Percentiles rank a stretch among this genome's conserved stretches.
Evolutionary conservation across 352 stramenopile genomes (phyloP).

Genomic region (Phytophthora idaei): DNA sequence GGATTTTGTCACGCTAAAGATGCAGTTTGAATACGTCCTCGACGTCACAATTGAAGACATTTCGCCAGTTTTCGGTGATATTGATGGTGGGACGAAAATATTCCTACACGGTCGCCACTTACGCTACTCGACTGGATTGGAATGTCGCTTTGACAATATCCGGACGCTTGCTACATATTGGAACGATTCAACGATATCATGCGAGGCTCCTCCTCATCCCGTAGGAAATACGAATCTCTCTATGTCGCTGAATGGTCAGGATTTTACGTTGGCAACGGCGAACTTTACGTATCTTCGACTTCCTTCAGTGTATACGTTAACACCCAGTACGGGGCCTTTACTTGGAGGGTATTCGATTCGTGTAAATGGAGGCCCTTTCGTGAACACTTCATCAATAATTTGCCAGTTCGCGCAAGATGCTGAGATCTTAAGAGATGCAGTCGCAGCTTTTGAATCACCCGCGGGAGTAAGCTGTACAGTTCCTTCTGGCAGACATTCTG

Average conservation of each 20-base stretch:
- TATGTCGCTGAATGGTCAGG: slow-evolving; percentile 71
- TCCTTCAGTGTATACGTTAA: slow-evolving; percentile 54
- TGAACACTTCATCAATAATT: slow-evolving; percentile 20
- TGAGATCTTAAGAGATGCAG: not conserved
- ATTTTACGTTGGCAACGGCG: slow-evolving; percentile 43
- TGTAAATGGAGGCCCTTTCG: slow-evolving; percentile 39
- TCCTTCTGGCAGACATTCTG: slow-evolving; percentile 17
- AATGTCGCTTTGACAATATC: slow-evolving; percentile 62
- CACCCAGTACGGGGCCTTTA: slow-evolving; percentile 38
- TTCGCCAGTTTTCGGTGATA: slow-evolving; percentile 45
- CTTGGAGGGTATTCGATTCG: slow-evolving; percentile 40
- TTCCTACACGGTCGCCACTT: slow-evolving; percentile 71
- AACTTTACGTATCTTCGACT: slow-evolving; percentile 58
- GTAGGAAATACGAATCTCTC: slow-evolving; percentile 39
- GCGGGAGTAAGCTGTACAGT: slow-evolving; percentile 30
- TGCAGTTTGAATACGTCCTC: slow-evolving; percentile 70
- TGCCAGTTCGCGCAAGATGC: slow-evolving; percentile 40
- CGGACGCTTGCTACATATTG: slow-evolving; percentile 58
- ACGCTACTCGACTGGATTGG: slow-evolving; percentile 44
- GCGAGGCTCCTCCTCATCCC: slow-evolving; percentile 52
- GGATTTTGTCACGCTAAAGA: slow-evolving; percentile 52
- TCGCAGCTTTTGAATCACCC: slow-evolving; percentile 28
- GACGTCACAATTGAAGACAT: slow-evolving; percentile 50
- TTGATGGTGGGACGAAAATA: slow-evolving; percentile 62
- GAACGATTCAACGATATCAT: slow-evolving; percentile 62